phyloP scores from a whole-genome alignment of 2,329 filamentous ascomycete genomes.

The Gyromitra esculenta region DNA sequence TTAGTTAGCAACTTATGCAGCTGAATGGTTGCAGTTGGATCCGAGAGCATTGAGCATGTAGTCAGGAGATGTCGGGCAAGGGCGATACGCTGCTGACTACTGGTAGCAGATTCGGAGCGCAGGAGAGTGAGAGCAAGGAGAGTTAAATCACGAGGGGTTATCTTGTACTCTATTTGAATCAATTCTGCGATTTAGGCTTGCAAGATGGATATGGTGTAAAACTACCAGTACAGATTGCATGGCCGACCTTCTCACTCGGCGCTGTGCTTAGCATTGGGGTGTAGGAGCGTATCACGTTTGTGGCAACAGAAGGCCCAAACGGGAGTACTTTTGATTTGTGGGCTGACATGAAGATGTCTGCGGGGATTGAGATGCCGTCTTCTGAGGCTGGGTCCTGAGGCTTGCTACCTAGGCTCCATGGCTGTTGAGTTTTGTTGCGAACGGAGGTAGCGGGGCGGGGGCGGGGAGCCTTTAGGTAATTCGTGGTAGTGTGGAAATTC shows the following conservation, averaged over 20 bases:
- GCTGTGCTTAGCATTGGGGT: conserved; percentile 27
- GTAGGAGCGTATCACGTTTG: conserved; percentile 33
- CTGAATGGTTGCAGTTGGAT: conserved; percentile 39
- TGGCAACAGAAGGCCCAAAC: conserved; percentile 39
- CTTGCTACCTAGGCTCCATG: conserved; percentile 15
- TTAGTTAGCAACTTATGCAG: conserved; percentile 25
- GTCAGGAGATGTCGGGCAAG: conserved; percentile 34
- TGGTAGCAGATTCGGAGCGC: conserved; percentile 17
- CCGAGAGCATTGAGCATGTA: conserved; percentile 31
- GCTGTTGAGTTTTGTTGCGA: conserved; percentile 21
- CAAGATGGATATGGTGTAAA: background rate
- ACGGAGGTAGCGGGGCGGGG: conserved; percentile 20
- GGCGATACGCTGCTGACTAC: background rate
- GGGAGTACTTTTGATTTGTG: conserved; percentile 45
- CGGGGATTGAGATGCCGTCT: conserved; percentile 25
- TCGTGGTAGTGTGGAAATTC: conserved; percentile 7
- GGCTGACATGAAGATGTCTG: conserved; percentile 41
- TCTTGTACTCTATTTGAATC: conserved; percentile 33
- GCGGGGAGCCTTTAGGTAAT: background rate
- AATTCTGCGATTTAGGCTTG: background rate
- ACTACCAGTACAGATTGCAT: conserved; percentile 37
- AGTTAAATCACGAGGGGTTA: conserved; percentile 36
- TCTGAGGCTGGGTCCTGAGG: background rate
- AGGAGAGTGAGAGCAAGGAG: conserved; percentile 36
- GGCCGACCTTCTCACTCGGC: conserved; percentile 29